Conservation (phyloP, 192 early-diverging fungal genomes). For the Backusella luteola region DNA sequence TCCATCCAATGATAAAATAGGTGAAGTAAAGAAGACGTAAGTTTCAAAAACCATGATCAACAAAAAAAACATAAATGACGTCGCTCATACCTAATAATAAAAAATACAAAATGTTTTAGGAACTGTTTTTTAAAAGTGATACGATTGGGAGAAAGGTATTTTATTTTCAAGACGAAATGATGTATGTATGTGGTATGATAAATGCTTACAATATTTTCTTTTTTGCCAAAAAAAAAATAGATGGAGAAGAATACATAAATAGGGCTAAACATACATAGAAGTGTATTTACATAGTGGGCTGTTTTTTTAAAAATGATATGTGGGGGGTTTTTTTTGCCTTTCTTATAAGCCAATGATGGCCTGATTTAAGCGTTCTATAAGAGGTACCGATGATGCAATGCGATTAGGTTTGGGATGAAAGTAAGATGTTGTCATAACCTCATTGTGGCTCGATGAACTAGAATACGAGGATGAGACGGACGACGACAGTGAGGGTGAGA, state of each 20-base stretch:
- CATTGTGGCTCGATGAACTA: neutral
- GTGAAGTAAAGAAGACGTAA: no score
- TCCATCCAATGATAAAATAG: no score
- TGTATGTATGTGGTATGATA: neutral
- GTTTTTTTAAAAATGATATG: neutral
- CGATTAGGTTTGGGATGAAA: neutral
- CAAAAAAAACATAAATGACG: no score
- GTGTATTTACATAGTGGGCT: neutral
- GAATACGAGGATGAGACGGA: neutral
- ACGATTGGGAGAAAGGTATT: neutral
- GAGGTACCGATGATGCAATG: neutral
- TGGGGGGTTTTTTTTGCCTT: no score
- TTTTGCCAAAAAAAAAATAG: neutral
- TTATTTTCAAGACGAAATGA: neutral
- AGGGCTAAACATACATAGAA: neutral
- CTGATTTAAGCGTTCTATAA: constrained; percentile 14
- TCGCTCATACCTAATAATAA: no score
- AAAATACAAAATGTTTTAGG: no score
- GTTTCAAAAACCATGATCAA: no score
- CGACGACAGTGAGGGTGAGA: neutral
- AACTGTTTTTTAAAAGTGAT: neutral
- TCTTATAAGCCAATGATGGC: constrained; percentile 6
- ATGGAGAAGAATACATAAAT: neutral
- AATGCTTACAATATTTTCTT: neutral
- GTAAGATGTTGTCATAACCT: neutral